A percentile compares a stretch with the other conserved stretches of the same genome.
These are phyloP conservation scores for Metschnikowia picachoensis DNA, from an alignment of 805 yeast species.

Conservation along the genomic window DNA sequence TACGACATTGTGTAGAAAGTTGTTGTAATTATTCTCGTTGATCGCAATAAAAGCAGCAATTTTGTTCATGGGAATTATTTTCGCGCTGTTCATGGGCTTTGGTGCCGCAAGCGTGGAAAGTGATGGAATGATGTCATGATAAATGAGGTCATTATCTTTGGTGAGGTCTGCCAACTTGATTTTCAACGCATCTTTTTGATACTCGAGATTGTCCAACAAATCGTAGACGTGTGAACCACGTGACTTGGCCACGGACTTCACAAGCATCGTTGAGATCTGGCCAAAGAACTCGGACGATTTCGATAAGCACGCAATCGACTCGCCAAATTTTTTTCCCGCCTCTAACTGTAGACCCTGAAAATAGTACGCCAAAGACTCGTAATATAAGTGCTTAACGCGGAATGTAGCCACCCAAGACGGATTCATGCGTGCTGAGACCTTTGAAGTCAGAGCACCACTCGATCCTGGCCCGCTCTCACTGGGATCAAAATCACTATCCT, in stretches of 20 bases:
- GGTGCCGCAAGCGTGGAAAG: constrained; percentile 58
- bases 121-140: constrained; percentile 73
- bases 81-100: constrained; percentile 65
- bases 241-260: constrained; percentile 7
- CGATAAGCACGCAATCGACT: constrained; percentile 62
- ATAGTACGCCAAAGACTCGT: constrained; percentile 56
- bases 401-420: constrained; percentile 50
- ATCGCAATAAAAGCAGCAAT: constrained; percentile 40
- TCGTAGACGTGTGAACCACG: constrained; percentile 31
- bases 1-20: constrained; percentile 72
- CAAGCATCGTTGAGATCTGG: constrained; percentile 10
- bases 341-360: constrained; percentile 56
- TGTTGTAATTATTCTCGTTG: constrained; percentile 39
- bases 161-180: constrained; percentile 44
- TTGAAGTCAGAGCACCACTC: constrained; percentile 8
- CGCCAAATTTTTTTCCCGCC: constrained; percentile 61
- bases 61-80: constrained; percentile 50
- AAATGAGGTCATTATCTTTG: constrained; percentile 87
- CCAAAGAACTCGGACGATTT: constrained; percentile 45
- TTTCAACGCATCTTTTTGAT: constrained; percentile 36
- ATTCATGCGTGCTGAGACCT: constrained; percentile 29
- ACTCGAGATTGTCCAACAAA: constrained; percentile 38
- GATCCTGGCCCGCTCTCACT: constrained; percentile 13
- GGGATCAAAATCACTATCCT: constrained; percentile 8
- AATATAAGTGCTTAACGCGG: constrained; percentile 51